Base-by-base conservation (phyloP, 805 yeast genomes). In the Grigorovia humatica region DNA sequence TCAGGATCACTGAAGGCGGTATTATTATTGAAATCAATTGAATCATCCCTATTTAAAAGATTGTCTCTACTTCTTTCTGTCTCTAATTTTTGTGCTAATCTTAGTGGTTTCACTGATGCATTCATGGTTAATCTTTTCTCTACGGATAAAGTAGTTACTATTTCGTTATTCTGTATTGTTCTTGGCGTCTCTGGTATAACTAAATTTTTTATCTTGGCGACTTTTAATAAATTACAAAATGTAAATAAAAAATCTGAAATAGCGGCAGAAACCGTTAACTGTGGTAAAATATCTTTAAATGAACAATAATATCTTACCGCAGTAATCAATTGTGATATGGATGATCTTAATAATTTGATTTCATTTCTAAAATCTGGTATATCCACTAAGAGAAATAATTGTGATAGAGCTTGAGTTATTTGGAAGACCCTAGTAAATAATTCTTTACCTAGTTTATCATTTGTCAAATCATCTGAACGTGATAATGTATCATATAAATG, bases 261-360 rank as follows among this genome's bases (percentile, higher is more conserved):
- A 0, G 97, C 83, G 20, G 88, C 78, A 66, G 88, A 84, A 18
- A 89, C 75, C 2, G 88, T 76, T 19, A 84, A 69, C 50, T 75
- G 76, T 0, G 96, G 96, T 51, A 88, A 68, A 2, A 86, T 61
- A 20, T 50, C 42, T 4, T 77, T 71, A 58, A 85, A 83, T 11
- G 81, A 70, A 0, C 85, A 79, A 65, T 73, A 85, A 62, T 88
- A 87, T 60, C 96, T 75, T 0, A 90, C 78, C 0, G 88, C 76
- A 3, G 96, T 82, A 44, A 91, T 79, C 0, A 82, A 78, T 66
- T 85, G 88, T 17, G 89, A 80, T 23, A 85, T 77, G 0, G 91
- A 75, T 46, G 84, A 83, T 51, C 83, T 78, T n/a, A 59, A 19
- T 23, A 79, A 61, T 45, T 73, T 64, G 44, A 81, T 66, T 62